These are phyloP conservation scores for Fraxinus baroniana DNA, from an alignment of 305 asterid species.

Conservation along the genomic window DNA sequence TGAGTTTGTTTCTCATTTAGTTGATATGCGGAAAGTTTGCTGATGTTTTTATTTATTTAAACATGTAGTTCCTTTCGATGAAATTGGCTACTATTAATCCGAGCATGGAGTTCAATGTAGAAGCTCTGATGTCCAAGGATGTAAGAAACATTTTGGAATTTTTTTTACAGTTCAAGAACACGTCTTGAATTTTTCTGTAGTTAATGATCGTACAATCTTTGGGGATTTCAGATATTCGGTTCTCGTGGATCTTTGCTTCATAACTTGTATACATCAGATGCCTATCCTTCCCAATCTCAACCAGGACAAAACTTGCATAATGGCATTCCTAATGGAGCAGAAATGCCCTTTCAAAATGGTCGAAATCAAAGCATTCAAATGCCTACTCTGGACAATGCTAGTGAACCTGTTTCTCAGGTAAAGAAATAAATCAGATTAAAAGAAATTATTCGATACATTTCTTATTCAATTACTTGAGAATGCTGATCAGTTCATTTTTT, in stretches of 20 bases:
- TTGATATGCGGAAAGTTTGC: not conserved
- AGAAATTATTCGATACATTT: not conserved
- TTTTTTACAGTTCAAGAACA: not conserved
- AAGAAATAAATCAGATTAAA: not conserved
- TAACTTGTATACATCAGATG: constrained; percentile 41
- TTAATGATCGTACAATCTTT: not conserved
- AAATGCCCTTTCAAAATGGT: constrained; percentile 25
- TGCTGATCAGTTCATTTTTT: not conserved
- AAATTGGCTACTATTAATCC: constrained; percentile 78
- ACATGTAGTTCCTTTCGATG: constrained; percentile 82
- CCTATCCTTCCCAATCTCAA: constrained; percentile 41
- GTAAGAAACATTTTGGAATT: constrained; percentile 38
- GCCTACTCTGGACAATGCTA: constrained; percentile 46
- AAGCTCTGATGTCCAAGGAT: constrained; percentile 65
- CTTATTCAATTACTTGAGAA: not conserved
- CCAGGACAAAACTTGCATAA: constrained; percentile 27
- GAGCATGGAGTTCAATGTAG: constrained; percentile 67
- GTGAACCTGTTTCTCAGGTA: constrained; percentile 65
- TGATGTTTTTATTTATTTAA: constrained; percentile 3
- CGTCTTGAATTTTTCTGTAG: constrained; percentile 5
- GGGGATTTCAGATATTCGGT: constrained; percentile 45
- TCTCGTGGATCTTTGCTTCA: constrained; percentile 49
- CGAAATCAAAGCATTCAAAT: constrained; percentile 41
- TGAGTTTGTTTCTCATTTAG: not conserved
- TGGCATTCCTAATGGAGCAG: constrained; percentile 30